Evolutionary conservation across 768 basidiomycete species (phyloP).

Genomic region (Calocybe gangraenosa): DNA sequence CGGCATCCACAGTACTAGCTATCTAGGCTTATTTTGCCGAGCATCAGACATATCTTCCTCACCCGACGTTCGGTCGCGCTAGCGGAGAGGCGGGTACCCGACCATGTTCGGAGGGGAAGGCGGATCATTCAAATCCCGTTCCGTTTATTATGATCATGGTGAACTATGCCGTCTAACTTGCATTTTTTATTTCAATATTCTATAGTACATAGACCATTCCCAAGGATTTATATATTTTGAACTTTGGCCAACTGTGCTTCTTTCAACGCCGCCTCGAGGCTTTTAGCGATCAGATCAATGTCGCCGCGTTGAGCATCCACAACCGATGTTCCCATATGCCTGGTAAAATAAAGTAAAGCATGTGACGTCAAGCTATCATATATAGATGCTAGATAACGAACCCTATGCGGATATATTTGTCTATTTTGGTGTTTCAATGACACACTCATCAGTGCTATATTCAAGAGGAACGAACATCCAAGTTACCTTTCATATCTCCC

Average conservation of each 20-base stretch:
- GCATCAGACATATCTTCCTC: not conserved
- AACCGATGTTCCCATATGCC: slow-evolving; percentile 84
- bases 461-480: slow-evolving; percentile 8
- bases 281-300: slow-evolving; percentile 57
- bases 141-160: slow-evolving; percentile 3
- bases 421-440: slow-evolving; percentile 24
- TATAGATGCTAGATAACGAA: slow-evolving; percentile 20
- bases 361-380: not conserved
- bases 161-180: not conserved
- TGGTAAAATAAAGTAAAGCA: slow-evolving; percentile 18
- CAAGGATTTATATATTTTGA: no score
- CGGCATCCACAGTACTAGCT: not conserved
- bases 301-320: slow-evolving; percentile 64
- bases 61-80: not conserved
- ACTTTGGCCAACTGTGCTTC: slow-evolving; percentile 19
- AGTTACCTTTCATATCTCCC: slow-evolving; percentile 60
- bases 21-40: not conserved
- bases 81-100: slow-evolving; percentile 13
- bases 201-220: slow-evolving; percentile 2
- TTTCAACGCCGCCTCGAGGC: slow-evolving; percentile 46
- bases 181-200: slow-evolving; percentile 5
- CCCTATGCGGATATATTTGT: slow-evolving; percentile 82
- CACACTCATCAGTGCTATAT: slow-evolving; percentile 5
- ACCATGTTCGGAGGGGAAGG: not conserved
- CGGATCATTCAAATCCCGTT: slow-evolving; percentile 11